phyloP scores from a whole-genome alignment of 306 rosid species.

The Astragalus membranaceus region DNA sequence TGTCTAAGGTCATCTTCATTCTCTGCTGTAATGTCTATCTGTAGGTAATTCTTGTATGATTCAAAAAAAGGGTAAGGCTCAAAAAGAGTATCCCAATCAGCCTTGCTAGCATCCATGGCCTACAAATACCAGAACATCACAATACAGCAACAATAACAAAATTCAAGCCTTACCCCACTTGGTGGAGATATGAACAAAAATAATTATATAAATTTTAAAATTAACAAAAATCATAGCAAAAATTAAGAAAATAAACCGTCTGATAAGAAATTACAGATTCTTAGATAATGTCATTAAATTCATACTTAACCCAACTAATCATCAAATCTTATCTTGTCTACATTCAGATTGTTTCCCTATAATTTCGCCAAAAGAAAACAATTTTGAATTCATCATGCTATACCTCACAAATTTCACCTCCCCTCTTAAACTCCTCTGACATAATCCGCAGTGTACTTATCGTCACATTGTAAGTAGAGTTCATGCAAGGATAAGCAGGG shows the following conservation, averaged over 20 bases:
- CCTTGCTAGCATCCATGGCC: conserved; percentile 80
- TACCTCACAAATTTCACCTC: conserved; percentile 92
- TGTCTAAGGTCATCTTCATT: conserved; percentile 79
- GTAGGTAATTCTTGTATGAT: conserved; percentile 79
- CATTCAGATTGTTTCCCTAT: neutral
- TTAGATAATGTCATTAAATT: neutral
- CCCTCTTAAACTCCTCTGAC: conserved; percentile 89
- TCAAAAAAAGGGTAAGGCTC: conserved; percentile 83
- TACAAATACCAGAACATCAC: conserved; percentile 32
- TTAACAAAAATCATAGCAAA: neutral
- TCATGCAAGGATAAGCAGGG: conserved; percentile 98
- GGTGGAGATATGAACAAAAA: neutral
- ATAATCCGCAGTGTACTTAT: conserved; percentile 82
- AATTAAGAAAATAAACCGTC: neutral
- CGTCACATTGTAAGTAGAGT: conserved; percentile 95
- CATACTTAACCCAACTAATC: neutral
- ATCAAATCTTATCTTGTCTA: neutral
- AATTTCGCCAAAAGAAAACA: neutral
- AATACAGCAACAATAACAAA: neutral
- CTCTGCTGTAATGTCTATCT: conserved; percentile 71
- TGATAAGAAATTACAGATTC: neutral
- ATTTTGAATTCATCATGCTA: neutral
- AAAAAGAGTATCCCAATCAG: conserved; percentile 91
- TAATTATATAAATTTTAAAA: neutral
- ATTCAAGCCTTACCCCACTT: neutral